Percentiles rank a stretch among this genome's conserved stretches.
These are phyloP conservation scores for Alternaria arborescens DNA, from an alignment of 2,329 filamentous ascomycete genomes.

Conservation along the genomic window DNA sequence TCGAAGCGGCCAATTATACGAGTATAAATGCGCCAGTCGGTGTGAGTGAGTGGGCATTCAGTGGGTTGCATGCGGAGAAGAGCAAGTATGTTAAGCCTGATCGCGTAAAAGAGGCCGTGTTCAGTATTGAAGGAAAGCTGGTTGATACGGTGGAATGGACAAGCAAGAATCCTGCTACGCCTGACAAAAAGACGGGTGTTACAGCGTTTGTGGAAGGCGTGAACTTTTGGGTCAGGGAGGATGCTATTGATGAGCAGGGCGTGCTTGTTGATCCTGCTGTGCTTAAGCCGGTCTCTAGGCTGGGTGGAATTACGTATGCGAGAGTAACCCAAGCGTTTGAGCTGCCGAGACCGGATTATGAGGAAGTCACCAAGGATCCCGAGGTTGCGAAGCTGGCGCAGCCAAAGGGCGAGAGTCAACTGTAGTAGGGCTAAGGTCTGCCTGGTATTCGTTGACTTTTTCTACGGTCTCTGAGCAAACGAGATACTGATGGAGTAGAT, in stretches of 20 bases:
- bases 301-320: slow-evolving; percentile 88
- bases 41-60: slow-evolving; percentile 79
- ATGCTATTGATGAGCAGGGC: slow-evolving; percentile 81
- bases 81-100: slow-evolving; percentile 73
- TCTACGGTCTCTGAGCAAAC: background rate
- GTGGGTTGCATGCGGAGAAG: slow-evolving; percentile 75
- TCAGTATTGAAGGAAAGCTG: slow-evolving; percentile 82
- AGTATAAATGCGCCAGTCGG: slow-evolving; percentile 80
- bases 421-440: background rate
- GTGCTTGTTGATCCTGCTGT: slow-evolving; percentile 77
- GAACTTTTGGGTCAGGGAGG: slow-evolving; percentile 87
- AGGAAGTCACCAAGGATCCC: slow-evolving; percentile 56
- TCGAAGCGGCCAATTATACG: slow-evolving; percentile 88
- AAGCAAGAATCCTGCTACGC: slow-evolving; percentile 64
- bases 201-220: slow-evolving; percentile 83
- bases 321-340: slow-evolving; percentile 75
- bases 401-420: slow-evolving; percentile 9
- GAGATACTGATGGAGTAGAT: background rate
- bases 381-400: slow-evolving; percentile 66
- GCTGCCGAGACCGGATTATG: slow-evolving; percentile 67
- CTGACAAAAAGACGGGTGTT: slow-evolving; percentile 78
- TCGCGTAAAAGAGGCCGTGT: slow-evolving; percentile 82
- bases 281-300: slow-evolving; percentile 76
- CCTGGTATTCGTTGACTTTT: background rate
- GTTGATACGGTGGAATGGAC: slow-evolving; percentile 80